Evolutionary conservation across 169 alveolate genomes (phyloP).

Genomic region (Cryptosporidium felis): DNA sequence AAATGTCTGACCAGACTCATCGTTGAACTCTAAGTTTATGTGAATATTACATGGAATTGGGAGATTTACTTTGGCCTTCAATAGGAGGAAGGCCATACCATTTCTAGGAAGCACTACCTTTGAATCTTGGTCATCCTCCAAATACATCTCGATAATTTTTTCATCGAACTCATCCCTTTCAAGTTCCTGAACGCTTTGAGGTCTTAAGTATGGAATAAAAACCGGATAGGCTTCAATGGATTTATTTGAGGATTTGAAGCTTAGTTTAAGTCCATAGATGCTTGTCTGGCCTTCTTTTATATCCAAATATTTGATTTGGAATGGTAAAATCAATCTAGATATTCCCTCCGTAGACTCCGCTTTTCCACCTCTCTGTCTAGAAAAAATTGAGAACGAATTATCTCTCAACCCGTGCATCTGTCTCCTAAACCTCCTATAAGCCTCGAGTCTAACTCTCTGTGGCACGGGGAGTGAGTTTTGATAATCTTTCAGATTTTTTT

Average conservation of each 20-base stretch:
- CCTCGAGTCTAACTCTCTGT: not conserved
- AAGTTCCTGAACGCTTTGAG: constrained; percentile 4
- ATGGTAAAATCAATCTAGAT: constrained; percentile 20
- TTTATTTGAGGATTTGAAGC: constrained; percentile 8
- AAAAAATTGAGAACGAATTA: constrained; percentile 13
- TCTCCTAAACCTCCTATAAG: constrained; percentile 6
- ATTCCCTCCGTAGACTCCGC: not conserved
- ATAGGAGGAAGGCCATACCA: not conserved
- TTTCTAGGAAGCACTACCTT: not conserved
- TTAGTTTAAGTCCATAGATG: constrained; percentile 26
- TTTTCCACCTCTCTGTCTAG: too few species aligned
- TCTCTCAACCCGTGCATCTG: constrained; percentile 12
- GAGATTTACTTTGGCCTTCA: constrained; percentile 19
- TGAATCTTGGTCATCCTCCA: not conserved
- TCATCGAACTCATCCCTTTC: constrained; percentile 11
- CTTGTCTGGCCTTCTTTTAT: not conserved
- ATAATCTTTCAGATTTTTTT: too few species aligned
- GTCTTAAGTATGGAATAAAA: constrained; percentile 31
- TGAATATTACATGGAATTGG: constrained; percentile 25
- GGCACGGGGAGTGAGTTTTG: too few species aligned
- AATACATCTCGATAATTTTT: not conserved
- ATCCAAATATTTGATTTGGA: constrained; percentile 18
- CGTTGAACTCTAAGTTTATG: constrained; percentile 10
- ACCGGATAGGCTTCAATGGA: constrained; percentile 13
- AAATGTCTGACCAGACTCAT: not conserved